Percentiles rank a stretch among this genome's conserved stretches.
Conservation (phyloP, 2,329 filamentous ascomycete genomes). For the Penicillium sp. region DNA sequence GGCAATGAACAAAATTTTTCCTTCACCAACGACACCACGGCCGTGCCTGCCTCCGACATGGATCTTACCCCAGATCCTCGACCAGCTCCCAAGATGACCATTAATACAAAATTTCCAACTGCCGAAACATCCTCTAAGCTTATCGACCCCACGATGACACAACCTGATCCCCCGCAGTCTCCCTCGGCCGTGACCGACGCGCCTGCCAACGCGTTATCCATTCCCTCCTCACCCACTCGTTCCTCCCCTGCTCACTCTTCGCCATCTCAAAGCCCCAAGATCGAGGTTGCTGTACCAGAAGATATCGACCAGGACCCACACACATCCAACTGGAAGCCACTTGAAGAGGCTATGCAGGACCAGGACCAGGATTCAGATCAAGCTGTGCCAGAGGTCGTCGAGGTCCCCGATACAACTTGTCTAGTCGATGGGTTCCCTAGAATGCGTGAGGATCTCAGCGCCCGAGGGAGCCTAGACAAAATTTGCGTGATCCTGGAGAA, state of each 20-base stretch:
- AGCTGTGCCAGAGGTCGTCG: slow-evolving; percentile 30
- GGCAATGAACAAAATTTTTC: slow-evolving; percentile 34
- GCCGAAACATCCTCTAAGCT: slow-evolving; percentile 15
- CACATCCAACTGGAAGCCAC: slow-evolving; percentile 40
- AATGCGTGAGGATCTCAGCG: slow-evolving; percentile 22
- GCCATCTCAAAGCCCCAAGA: slow-evolving; percentile 42
- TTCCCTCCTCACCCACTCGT: slow-evolving; percentile 41
- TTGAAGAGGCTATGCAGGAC: slow-evolving; percentile 33
- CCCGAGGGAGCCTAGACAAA: slow-evolving; percentile 32
- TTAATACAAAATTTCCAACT: slow-evolving; percentile 42
- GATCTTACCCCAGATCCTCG: slow-evolving; percentile 29
- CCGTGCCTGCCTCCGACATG: slow-evolving; percentile 27
- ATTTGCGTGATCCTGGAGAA: slow-evolving; percentile 34
- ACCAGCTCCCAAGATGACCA: slow-evolving; percentile 42
- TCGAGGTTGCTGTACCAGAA: slow-evolving; percentile 47
- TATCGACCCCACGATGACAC: slow-evolving; percentile 12
- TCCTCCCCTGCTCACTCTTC: slow-evolving; percentile 43
- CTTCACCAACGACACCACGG: slow-evolving; percentile 29
- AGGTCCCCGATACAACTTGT: slow-evolving; percentile 30
- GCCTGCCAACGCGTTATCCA: slow-evolving; percentile 32
- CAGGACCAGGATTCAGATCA: slow-evolving; percentile 21
- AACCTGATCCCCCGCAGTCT: slow-evolving; percentile 13
- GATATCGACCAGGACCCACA: slow-evolving; percentile 46
- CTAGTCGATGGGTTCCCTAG: slow-evolving; percentile 37
- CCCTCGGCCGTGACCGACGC: slow-evolving; percentile 10